Conservation (phyloP, 768 basidiomycete species). For the Brasilioporus rufonigricans region DNA sequence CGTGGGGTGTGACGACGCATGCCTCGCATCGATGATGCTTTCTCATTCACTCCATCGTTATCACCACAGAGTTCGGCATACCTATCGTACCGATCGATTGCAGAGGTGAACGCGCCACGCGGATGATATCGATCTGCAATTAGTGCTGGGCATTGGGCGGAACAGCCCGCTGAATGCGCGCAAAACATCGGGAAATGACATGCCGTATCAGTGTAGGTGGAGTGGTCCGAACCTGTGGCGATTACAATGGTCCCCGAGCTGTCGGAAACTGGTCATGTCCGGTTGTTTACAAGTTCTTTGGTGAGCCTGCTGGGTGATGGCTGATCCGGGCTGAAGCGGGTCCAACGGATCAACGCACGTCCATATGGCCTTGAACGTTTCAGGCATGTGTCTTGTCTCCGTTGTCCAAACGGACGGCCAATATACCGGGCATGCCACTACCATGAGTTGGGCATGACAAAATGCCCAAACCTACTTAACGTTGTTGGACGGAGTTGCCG, state of each 20-base stretch:
- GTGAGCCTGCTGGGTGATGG: not conserved
- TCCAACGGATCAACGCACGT: not conserved
- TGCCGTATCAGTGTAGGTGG: conserved; percentile 10
- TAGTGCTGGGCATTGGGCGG: not conserved
- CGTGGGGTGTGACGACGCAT: not conserved
- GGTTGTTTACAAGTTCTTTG: not conserved
- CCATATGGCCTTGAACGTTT: not conserved
- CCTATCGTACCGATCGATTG: not conserved
- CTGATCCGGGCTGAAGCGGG: not conserved
- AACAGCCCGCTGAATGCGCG: not conserved
- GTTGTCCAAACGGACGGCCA: no score
- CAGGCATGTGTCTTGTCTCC: not conserved
- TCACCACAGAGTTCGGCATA: not conserved
- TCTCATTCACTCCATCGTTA: not conserved
- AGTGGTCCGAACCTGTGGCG: not conserved
- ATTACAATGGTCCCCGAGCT: not conserved
- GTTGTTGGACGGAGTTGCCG: not conserved
- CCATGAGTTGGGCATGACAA: not conserved
- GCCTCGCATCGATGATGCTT: not conserved
- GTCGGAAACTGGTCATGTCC: not conserved
- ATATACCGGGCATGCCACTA: not conserved
- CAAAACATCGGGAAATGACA: conserved; percentile 8
- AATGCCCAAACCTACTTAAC: not conserved
- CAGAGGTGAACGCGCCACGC: not conserved
- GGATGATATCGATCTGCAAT: conserved; percentile 3